Evolutionary conservation across 1,284 basidiomycete genomes (phyloP).

Genomic region (Marasmius oreades): DNA sequence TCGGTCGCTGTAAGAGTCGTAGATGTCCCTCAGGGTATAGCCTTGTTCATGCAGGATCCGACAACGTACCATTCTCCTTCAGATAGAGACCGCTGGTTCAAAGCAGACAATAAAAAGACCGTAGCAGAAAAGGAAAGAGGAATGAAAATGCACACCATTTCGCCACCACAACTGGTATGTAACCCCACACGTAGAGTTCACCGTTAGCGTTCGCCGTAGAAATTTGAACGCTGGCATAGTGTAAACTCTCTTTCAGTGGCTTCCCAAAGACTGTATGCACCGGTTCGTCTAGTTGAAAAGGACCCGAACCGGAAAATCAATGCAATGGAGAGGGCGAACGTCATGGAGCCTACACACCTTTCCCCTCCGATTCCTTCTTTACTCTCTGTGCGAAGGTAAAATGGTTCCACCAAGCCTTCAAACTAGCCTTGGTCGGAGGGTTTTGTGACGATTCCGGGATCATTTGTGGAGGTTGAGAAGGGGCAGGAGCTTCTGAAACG

Average conservation of each 20-base stretch:
- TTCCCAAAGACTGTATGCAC: conserved; percentile 78
- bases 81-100: conserved; percentile 75
- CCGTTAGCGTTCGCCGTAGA: conserved; percentile 86
- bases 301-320: neutral
- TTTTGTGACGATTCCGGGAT: conserved; percentile 19
- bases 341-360: conserved; percentile 27
- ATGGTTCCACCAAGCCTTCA: conserved; percentile 83
- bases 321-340: neutral
- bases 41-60: neutral
- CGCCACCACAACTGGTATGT: conserved; percentile 95
- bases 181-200: conserved; percentile 86
- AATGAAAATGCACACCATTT: conserved; percentile 70
- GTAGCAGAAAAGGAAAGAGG: conserved; percentile 12
- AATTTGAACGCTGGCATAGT: conserved; percentile 91
- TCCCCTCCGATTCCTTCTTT: conserved; percentile 47
- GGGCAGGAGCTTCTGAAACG: conserved; percentile 7
- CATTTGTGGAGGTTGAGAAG: conserved; percentile 16
- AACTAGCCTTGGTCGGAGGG: conserved; percentile 55
- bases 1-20: conserved; percentile 67
- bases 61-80: conserved; percentile 80
- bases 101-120: conserved; percentile 8
- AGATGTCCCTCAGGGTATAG: conserved; percentile 6
- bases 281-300: conserved; percentile 26
- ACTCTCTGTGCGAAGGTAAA: conserved; percentile 61
- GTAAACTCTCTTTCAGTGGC: conserved; percentile 79